phyloP scores from a whole-genome alignment of 257 asterid genomes.

The Asclepias syriaca region DNA sequence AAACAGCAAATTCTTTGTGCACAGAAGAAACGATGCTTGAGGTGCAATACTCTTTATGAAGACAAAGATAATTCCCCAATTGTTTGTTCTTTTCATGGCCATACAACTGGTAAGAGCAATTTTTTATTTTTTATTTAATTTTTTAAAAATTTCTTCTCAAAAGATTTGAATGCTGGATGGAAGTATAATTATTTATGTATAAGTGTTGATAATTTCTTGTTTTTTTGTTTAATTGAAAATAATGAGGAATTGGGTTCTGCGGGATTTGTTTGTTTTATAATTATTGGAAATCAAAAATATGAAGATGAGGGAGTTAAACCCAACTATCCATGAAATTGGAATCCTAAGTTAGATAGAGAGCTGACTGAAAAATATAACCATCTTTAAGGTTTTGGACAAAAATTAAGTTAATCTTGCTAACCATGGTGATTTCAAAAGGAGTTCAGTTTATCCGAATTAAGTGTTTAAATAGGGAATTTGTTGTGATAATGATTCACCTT shows the following conservation, averaged over 20 bases:
- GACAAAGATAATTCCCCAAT: conserved; percentile 39
- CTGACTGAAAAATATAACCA: not conserved
- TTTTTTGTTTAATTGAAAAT: not conserved
- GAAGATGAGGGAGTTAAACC: not conserved
- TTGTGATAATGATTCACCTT: not conserved
- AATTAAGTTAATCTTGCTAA: not conserved
- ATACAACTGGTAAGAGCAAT: conserved; percentile 36
- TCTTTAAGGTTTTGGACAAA: not conserved
- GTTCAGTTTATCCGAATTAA: not conserved
- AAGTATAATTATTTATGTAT: too few relatives aligned
- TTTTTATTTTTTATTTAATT: too few relatives aligned
- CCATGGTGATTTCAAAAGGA: not conserved
- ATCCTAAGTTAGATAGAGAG: not conserved
- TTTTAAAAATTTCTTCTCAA: too few relatives aligned
- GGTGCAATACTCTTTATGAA: conserved; percentile 47
- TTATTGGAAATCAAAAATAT: too few relatives aligned
- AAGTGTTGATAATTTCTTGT: not conserved
- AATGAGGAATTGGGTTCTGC: not conserved
- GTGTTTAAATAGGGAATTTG: not conserved
- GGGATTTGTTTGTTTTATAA: not conserved
- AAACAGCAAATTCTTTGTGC: conserved; percentile 30
- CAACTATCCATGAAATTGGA: not conserved
- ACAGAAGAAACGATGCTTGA: conserved; percentile 49
- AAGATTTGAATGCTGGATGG: too few relatives aligned
- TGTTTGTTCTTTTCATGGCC: conserved; percentile 66